phyloP scores from a whole-genome alignment of 805 yeast genomes.

The Ogataea polymorpha region DNA sequence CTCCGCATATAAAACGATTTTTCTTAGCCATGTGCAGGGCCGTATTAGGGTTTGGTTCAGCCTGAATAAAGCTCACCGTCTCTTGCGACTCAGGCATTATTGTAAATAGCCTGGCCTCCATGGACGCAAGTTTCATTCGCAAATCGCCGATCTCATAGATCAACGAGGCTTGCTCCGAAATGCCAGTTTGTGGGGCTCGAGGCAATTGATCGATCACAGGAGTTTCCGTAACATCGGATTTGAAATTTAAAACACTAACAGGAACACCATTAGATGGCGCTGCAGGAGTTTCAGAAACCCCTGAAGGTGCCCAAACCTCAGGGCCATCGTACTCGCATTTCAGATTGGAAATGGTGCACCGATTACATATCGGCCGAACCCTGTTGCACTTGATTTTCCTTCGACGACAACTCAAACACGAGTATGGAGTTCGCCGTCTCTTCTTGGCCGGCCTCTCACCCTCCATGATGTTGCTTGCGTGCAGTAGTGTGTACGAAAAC shows the following conservation, averaged over 20 bases:
- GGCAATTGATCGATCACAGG: not conserved
- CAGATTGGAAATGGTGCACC: conserved; percentile 17
- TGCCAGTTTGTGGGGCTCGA: not conserved
- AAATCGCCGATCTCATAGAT: conserved; percentile 10
- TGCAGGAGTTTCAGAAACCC: not conserved
- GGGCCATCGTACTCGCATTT: conserved; percentile 25
- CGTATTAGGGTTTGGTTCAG: conserved; percentile 8
- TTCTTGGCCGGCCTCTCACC: conserved; percentile 10
- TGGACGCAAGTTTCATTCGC: conserved; percentile 2
- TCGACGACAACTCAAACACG: conserved; percentile 24
- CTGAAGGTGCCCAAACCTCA: conserved; percentile 12
- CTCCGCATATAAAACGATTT: conserved; percentile 17
- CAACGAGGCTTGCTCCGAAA: not conserved
- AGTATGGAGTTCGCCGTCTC: conserved; percentile 25
- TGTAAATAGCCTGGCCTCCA: conserved; percentile 8
- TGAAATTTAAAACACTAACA: not conserved
- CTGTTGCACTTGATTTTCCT: conserved; percentile 27
- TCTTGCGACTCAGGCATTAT: conserved; percentile 3
- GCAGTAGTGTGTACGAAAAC: not conserved
- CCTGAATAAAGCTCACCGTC: conserved; percentile 11
- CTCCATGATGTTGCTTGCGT: not conserved
- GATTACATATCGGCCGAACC: conserved; percentile 20
- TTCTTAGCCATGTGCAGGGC: conserved; percentile 18
- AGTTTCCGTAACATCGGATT: not conserved
- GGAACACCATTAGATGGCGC: not conserved